Evolutionary conservation across 148 eudicot species (phyloP), one percentile per base, ranked within the genome.

Genomic region (Persicaria tinctoria): DNA sequence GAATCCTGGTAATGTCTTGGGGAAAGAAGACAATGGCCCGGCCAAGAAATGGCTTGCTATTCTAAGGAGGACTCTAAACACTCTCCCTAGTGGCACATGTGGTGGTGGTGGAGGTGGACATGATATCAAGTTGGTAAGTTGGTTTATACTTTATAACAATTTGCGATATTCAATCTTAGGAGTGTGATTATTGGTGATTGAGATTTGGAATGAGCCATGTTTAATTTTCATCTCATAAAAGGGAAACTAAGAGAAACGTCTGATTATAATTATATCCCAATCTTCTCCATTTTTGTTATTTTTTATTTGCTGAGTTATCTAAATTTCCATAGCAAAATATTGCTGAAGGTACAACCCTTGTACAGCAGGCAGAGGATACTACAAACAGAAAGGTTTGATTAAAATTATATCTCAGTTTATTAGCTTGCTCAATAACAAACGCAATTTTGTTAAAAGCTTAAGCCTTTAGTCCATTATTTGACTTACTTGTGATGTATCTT

Each of bases 1-100:
- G 68, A 93, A 93, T 87, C 97, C 98, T 68, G 98, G 98, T 41
- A 93, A 93, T 82, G 97, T 93, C 46, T 83, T 93, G 85, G 98
- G 98, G 14, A 89, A 97, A 69, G 98, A 93, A 81, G 97, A 93
- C 84, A 89, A 91, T 76, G 93, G 82, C 51, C 98, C 98, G 4
- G 97, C 98, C 17, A 87, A 81, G 50, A 93, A 93, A 87, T 93
- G 98, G 98, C 81, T 89, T 18, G 78, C 88, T 13, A 83, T 93
- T 13, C 88, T 93, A 32, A 76, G 90, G 59, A 89, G 86, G 76
- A 89, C 95, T 10, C 82, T 93, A 47, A 88, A 93, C 80, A 88
- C 55, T 74, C 87, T 91, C 60, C 98, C 98, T 3, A 90, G 90
- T n/a, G 74, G 78, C 66, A 85, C 74, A 75, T 83, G 72, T 62